These are phyloP conservation scores for Verticillium zaregamsianum DNA, from an alignment of 2,329 filamentous ascomycete species.

Conservation along the genomic window DNA sequence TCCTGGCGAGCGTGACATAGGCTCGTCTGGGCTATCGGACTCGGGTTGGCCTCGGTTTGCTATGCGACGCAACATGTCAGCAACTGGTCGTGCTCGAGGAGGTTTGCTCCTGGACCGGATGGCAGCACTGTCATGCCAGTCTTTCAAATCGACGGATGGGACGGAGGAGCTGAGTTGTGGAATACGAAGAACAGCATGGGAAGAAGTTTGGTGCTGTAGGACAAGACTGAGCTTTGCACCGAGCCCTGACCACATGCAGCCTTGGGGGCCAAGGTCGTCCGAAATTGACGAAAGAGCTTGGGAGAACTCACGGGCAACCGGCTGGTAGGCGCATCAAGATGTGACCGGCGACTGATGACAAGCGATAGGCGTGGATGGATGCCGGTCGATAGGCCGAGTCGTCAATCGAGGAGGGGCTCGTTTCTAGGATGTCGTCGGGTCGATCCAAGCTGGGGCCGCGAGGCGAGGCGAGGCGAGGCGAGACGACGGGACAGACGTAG, in stretches of 20 bases:
- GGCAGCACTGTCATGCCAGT: neutral
- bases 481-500: neutral
- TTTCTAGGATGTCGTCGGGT: neutral
- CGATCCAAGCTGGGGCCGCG: neutral
- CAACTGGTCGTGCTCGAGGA: neutral
- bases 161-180: neutral
- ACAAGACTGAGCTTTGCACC: neutral
- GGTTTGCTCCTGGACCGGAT: neutral
- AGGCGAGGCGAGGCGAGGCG: neutral
- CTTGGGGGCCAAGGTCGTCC: neutral
- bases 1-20: conserved; percentile 58
- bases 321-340: neutral
- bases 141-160: neutral
- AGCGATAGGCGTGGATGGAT: neutral
- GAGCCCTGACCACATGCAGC: neutral
- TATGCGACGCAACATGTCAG: conserved; percentile 14
- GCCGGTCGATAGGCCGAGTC: neutral
- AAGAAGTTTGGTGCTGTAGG: neutral
- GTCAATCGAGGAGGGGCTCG: neutral
- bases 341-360: neutral
- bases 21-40: conserved; percentile 27
- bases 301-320: neutral
- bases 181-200: neutral
- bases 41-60: conserved; percentile 3
- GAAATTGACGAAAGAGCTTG: neutral